Conservation (phyloP, 2,329 filamentous ascomycete species). For the Plenodomus lindquistii region DNA sequence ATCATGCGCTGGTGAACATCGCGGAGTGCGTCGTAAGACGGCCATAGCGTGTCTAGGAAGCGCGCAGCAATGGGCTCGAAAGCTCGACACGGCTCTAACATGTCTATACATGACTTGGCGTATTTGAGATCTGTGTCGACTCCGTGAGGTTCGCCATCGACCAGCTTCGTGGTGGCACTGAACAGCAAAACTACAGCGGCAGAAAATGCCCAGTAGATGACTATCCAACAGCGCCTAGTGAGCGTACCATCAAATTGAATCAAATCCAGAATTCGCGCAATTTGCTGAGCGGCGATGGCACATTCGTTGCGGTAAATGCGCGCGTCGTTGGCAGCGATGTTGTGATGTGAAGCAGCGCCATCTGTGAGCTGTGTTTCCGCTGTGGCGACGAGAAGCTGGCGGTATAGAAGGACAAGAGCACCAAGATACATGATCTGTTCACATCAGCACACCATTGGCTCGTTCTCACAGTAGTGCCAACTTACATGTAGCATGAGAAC, state of each 20-base stretch:
- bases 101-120: conserved; percentile 42
- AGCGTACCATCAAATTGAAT: conserved; percentile 41
- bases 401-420: conserved; percentile 42
- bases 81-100: conserved; percentile 36
- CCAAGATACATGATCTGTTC: conserved; percentile 45
- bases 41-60: conserved; percentile 40
- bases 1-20: conserved; percentile 38
- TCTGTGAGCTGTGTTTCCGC: conserved; percentile 36
- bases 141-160: conserved; percentile 33
- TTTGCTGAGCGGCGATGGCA: conserved; percentile 40
- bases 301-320: conserved; percentile 37
- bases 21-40: conserved; percentile 39
- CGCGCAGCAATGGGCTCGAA: conserved; percentile 39
- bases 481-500: conserved; percentile 45
- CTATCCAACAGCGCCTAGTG: conserved; percentile 44
- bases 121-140: conserved; percentile 40
- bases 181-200: conserved; percentile 41
- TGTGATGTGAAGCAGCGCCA: conserved; percentile 24
- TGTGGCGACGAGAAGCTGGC: conserved; percentile 39
- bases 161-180: conserved; percentile 38
- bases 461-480: neutral
- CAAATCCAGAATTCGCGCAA: conserved; percentile 38
- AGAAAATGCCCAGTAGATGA: conserved; percentile 46
- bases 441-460: neutral
- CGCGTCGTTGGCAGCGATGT: conserved; percentile 31